These are phyloP conservation scores for Botryosphaeria dothidea DNA, from an alignment of 2,329 filamentous ascomycete species.

Conservation along the genomic window DNA sequence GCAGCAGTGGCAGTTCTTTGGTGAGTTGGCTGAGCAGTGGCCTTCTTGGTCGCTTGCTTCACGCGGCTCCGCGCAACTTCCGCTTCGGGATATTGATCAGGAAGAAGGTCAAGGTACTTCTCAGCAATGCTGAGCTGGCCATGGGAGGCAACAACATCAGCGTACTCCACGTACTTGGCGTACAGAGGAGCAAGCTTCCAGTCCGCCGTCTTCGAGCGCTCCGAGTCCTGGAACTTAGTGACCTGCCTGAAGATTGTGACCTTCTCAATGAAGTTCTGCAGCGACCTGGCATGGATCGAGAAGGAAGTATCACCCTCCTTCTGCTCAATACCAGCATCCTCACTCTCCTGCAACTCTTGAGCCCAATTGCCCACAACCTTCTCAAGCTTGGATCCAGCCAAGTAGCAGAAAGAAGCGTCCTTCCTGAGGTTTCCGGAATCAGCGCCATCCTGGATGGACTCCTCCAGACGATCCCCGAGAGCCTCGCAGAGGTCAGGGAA, in stretches of 20 bases:
- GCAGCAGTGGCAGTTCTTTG: slow-evolving; percentile 43
- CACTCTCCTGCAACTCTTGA: slow-evolving; percentile 80
- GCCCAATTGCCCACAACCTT: slow-evolving; percentile 97
- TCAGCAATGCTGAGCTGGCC: slow-evolving; percentile 85
- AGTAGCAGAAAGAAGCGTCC: slow-evolving; percentile 94
- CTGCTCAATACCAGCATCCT: slow-evolving; percentile 71
- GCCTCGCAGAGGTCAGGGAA: slow-evolving; percentile 95
- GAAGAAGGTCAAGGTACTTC: slow-evolving; percentile 87
- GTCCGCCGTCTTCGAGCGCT: slow-evolving; percentile 68
- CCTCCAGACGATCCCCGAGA: slow-evolving; percentile 85
- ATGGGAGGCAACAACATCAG: slow-evolving; percentile 88
- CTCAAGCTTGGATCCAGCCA: slow-evolving; percentile 93
- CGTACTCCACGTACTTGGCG: slow-evolving; percentile 95
- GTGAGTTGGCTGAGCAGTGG: slow-evolving; percentile 43
- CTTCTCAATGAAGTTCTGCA: slow-evolving; percentile 97
- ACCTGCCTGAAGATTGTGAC: slow-evolving; percentile 95
- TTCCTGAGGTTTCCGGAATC: slow-evolving; percentile 63
- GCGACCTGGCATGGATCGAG: slow-evolving; percentile 82
- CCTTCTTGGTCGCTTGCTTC: slow-evolving; percentile 75
- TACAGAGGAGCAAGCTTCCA: slow-evolving; percentile 92
- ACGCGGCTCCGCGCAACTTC: slow-evolving; percentile 85
- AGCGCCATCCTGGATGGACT: slow-evolving; percentile 56
- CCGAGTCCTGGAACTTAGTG: slow-evolving; percentile 83
- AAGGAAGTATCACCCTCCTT: slow-evolving; percentile 76
- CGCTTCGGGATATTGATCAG: slow-evolving; percentile 78